phyloP scores from a whole-genome alignment of 352 stramenopile species.

The Phytophthora pisi region DNA sequence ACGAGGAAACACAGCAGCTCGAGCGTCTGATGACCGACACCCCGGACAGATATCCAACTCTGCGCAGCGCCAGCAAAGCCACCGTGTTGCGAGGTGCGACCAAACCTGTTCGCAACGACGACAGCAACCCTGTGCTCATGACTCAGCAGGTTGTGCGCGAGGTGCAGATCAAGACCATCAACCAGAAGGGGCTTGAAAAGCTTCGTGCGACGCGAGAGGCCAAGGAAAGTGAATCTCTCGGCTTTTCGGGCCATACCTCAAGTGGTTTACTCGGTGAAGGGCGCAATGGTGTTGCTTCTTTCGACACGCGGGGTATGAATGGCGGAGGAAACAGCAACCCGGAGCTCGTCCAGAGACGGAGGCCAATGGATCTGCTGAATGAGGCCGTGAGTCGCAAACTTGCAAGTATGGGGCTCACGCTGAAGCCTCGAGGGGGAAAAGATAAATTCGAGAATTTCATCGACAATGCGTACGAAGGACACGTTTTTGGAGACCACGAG shows the following conservation, averaged over 20 bases:
- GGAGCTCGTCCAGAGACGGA: constrained; percentile 62
- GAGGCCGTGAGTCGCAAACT: constrained; percentile 53
- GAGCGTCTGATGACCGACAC: constrained; percentile 68
- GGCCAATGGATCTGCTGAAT: constrained; percentile 68
- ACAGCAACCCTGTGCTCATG: constrained; percentile 54
- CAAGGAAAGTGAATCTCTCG: constrained; percentile 53
- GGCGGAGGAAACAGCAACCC: constrained; percentile 24
- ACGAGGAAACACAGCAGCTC: constrained; percentile 83
- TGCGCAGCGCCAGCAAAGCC: constrained; percentile 64
- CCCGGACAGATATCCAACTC: constrained; percentile 67
- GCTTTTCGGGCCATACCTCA: constrained; percentile 18
- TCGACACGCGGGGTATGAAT: constrained; percentile 38
- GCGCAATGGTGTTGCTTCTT: constrained; percentile 29
- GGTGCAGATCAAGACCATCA: constrained; percentile 91
- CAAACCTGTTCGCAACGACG: constrained; percentile 74
- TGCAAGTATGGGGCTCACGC: constrained; percentile 23
- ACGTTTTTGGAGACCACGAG: constrained; percentile 45
- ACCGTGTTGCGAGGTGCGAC: constrained; percentile 66
- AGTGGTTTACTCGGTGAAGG: constrained; percentile 28
- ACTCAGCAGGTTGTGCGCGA: constrained; percentile 86
- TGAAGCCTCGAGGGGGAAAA: constrained; percentile 52
- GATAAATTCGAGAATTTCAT: constrained; percentile 81
- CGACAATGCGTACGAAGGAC: constrained; percentile 48
- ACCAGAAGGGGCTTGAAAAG: constrained; percentile 85
- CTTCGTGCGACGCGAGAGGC: constrained; percentile 76